These are phyloP conservation scores for Vaccinium macrocarpon DNA, from an alignment of 148 eudicot species.

Conservation along the genomic window DNA sequence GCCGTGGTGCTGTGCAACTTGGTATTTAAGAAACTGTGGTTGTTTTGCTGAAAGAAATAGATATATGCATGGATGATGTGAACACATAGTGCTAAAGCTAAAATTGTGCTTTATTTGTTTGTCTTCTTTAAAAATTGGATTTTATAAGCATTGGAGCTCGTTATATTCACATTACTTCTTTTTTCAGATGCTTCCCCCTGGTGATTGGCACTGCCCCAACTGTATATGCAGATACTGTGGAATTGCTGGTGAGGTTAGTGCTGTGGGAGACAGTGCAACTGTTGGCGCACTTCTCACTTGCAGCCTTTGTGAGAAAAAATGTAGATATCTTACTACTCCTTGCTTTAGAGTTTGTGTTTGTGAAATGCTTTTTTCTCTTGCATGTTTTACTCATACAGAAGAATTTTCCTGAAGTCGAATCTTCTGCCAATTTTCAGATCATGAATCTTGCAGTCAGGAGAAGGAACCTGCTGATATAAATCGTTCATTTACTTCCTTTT, in stretches of 20 bases:
- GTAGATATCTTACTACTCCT: conserved; percentile 32
- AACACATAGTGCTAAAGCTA: neutral
- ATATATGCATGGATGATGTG: neutral
- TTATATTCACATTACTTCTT: conserved; percentile 16
- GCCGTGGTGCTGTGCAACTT: neutral
- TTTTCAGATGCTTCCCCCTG: conserved; percentile 87
- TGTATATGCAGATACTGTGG: conserved; percentile 90
- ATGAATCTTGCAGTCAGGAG: conserved; percentile 59
- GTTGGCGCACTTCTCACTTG: conserved; percentile 43
- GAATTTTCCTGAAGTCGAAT: conserved; percentile 11
- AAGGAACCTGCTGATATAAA: conserved; percentile 30
- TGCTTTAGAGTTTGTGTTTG: neutral
- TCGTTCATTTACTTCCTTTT: conserved; percentile 42
- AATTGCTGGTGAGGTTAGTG: conserved; percentile 33
- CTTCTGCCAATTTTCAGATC: conserved; percentile 46
- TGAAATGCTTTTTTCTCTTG: neutral
- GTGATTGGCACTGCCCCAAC: conserved; percentile 97
- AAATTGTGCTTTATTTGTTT: neutral
- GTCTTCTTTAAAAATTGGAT: neutral
- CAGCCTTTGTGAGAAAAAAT: conserved; percentile 78
- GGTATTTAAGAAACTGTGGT: neutral
- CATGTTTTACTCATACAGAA: neutral
- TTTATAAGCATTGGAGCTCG: neutral
- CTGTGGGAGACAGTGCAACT: conserved; percentile 32
- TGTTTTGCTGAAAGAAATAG: neutral